Base-by-base conservation (phyloP, 805 yeast species). In the Starmerella vaccinii region DNA sequence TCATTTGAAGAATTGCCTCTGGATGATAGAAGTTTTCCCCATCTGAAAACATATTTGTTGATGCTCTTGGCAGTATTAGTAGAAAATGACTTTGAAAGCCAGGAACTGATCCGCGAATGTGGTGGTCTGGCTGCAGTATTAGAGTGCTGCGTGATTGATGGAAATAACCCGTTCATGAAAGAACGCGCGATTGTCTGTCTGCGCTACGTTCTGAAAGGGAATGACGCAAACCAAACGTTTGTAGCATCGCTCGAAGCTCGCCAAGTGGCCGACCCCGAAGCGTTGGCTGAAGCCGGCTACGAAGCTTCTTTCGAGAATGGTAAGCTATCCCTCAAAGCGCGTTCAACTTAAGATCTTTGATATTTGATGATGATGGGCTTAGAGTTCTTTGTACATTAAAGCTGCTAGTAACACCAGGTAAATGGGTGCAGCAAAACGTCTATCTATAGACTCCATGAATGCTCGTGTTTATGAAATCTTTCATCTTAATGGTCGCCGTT, bases 161-260 rank as follows among this genome's bases (percentile, higher is more conserved):
- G 80, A 41, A 79, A 84, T 62, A 94, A 92, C 63, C 97, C 97
- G 0, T 90, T 75, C 59, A 59, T 68, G 51, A 61, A 86, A 57
- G 98, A 90, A 61, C 70, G 90, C 53, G 76, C 95, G 1, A 84
- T 92, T 30, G 67, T 90, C 6, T 86, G 96, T 61, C 63, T 92
- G 26, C 77, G 81, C 59, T 81, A 80, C 53, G 65, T 88, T 29
- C 66, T 90, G 15, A 75, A 76, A 22, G 71, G 75, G 9, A 92
- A 92, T 59, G 60, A 57, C 4, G 71, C 69, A 43, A 92, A 90
- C 63, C 97, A 90, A 65, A 71, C 74, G 1, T 78, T 88, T 63
- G 88, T 90, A 0, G 80, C 84, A 0, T 66, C 73, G 33, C 65
- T 90, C 52, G 97, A 90, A 63, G 95, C 96, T 0, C 72, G 76